These are phyloP conservation scores for Pseudevernia furfuracea DNA, from an alignment of 495 filamentous ascomycete genomes.

Conservation along the genomic window DNA sequence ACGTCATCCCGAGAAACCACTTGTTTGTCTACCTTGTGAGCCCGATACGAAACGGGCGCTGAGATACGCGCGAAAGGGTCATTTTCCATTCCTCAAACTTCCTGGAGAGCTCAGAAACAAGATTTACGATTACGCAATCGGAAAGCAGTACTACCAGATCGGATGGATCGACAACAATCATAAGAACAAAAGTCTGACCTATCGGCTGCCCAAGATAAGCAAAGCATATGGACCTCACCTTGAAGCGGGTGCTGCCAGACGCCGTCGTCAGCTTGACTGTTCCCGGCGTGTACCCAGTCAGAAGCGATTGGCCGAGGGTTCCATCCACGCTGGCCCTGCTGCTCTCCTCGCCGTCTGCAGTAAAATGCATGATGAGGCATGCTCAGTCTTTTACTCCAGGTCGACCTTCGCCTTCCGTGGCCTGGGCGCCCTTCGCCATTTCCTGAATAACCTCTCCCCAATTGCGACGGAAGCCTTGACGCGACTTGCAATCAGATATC, in stretches of 20 bases:
- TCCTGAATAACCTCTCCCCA: conserved; percentile 18
- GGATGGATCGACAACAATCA: conserved; percentile 18
- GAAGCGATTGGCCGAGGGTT: conserved; percentile 6
- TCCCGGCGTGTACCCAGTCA: conserved; percentile 2
- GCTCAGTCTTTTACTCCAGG: conserved; percentile 22
- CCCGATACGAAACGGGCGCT: conserved; percentile 6
- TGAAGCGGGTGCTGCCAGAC: not conserved
- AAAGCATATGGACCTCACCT: not conserved
- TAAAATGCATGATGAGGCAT: conserved; percentile 19
- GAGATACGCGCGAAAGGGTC: conserved; percentile 11
- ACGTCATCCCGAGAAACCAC: not conserved
- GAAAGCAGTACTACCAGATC: conserved; percentile 16
- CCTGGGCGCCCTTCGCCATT: conserved; percentile 16
- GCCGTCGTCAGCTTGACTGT: conserved; percentile 20
- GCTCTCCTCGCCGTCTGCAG: conserved; percentile 20
- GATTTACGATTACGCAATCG: conserved; percentile 23
- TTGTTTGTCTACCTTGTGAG: conserved; percentile 13
- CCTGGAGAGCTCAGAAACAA: conserved; percentile 23
- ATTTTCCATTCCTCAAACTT: conserved; percentile 21
- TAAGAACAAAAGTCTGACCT: conserved; percentile 14
- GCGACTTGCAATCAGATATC: conserved; percentile 14
- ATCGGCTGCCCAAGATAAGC: not conserved
- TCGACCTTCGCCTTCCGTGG: conserved; percentile 22
- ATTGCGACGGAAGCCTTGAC: conserved; percentile 10
- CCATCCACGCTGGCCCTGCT: conserved; percentile 8